Base-by-base conservation (phyloP, 78 protist species). In the Planoprotostelium fungivorum region DNA sequence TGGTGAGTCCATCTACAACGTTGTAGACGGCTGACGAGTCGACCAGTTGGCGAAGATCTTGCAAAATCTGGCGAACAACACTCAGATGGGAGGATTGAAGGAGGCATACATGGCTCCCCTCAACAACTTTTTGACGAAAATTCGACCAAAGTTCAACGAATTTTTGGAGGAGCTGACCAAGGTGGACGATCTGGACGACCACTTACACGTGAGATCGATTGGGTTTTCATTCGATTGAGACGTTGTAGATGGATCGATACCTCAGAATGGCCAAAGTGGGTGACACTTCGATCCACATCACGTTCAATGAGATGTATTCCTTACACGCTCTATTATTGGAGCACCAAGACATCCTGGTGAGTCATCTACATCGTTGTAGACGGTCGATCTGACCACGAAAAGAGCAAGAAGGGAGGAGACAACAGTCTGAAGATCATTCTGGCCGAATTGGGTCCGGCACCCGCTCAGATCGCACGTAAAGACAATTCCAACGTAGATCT, bases 291-390 rank as follows among this genome's bases (percentile, higher is more conserved):
- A 88, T 95, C 87, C 86, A 73, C 38, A 95, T 95, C 63, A 90
- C 95, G 29, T 90, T 92, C 84, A 95, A 95, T 86, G 97, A 95
- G 88, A 91, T 95, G 87, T 95, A 92, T 84, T 87, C 83, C 88
- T 84, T 92, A 25, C 97, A 95, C 36, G 73, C 87, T 0, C 91
- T 89, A 23, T 86, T 92, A 0, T 38, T 51, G 25, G 89, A 90
- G 37, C 93, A 95, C 36, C 1, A 88, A 73, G 63, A 84, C 63
- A 63, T 36, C 29, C 34, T 94, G n/a, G 93, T 94, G 39, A 84
- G 93, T 29, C 83, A 38, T 39, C 31, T 91, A 31, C 51, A 38
- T 35, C 34, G 16, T 84, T 1, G 87, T 37, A 37, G 0, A 1
- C 35, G 0, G 35, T n/a, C n/a, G 28, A 1, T 0, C n/a, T 0